Conservation (phyloP, 31 red algal genomes). For the Pterothamnion heteromorphum region DNA sequence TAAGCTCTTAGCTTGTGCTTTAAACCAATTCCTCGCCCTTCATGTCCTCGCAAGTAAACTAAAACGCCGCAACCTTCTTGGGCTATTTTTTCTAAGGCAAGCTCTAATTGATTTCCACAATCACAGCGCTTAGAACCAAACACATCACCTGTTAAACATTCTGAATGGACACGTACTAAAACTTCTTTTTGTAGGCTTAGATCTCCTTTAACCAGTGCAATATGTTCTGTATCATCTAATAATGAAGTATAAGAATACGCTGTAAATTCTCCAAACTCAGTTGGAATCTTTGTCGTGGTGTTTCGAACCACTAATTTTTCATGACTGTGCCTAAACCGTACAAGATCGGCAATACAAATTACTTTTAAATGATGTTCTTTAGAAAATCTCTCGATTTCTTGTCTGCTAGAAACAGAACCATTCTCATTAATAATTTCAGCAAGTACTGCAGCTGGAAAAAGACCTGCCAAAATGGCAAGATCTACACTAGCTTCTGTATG, state of each 20-base stretch:
- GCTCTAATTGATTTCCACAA: slow-evolving; percentile 86
- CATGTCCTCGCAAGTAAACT: slow-evolving; percentile 93
- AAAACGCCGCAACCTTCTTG: slow-evolving; percentile 72
- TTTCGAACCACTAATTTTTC: slow-evolving; percentile 82
- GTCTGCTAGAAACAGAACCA: slow-evolving; percentile 84
- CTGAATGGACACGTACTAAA: slow-evolving; percentile 95
- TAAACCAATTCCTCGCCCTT: slow-evolving; percentile 96
- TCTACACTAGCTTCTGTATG: slow-evolving; percentile 95
- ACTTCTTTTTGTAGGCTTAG: slow-evolving; percentile 68
- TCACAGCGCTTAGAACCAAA: slow-evolving; percentile 98
- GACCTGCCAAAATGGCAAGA: slow-evolving; percentile 75
- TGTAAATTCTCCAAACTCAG: slow-evolving; percentile 77
- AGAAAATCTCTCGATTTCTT: slow-evolving; percentile 63
- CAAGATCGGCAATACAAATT: slow-evolving; percentile 90
- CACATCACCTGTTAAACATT: slow-evolving; percentile 98
- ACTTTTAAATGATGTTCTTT: slow-evolving; percentile 74
- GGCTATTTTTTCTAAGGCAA: slow-evolving; percentile 79
- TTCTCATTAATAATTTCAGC: slow-evolving; percentile 90
- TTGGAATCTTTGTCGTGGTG: slow-evolving; percentile 63
- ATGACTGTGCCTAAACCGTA: slow-evolving; percentile 71
- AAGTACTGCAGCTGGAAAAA: slow-evolving; percentile 82
- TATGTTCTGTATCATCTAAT: slow-evolving; percentile 84
- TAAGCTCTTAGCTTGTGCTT: slow-evolving; percentile 96
- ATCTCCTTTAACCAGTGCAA: slow-evolving; percentile 81
- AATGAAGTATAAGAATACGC: slow-evolving; percentile 70